Percentiles rank a stretch among this genome's conserved stretches.
Conservation (phyloP, 2,329 filamentous ascomycete genomes). For the Emergomyces orientalis region DNA sequence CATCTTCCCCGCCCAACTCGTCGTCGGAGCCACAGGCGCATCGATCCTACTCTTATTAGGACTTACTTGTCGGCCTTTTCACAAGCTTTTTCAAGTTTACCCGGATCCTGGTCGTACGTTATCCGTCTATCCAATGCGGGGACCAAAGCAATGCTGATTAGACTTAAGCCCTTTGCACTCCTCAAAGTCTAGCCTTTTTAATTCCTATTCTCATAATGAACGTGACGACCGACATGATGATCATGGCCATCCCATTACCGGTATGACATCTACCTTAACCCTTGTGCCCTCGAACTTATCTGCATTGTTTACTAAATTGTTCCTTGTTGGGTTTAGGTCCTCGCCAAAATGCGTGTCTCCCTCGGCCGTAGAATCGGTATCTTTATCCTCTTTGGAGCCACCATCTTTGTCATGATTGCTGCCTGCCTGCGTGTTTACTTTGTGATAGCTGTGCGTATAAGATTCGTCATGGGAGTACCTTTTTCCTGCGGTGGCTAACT, state of each 20-base stretch:
- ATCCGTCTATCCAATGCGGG: background rate
- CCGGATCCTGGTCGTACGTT: constrained; percentile 32
- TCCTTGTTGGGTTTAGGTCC: constrained; percentile 15
- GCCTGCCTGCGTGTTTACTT: constrained; percentile 22
- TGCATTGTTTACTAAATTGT: background rate
- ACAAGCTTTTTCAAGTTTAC: constrained; percentile 29
- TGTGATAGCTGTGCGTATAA: constrained; percentile 23
- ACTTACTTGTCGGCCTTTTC: constrained; percentile 28
- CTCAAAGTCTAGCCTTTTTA: constrained; percentile 28
- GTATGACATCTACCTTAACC: constrained; percentile 13
- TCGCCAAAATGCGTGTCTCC: constrained; percentile 23
- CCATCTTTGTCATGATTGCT: constrained; percentile 29
- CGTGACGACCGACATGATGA: constrained; percentile 27
- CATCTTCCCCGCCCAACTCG: constrained; percentile 28
- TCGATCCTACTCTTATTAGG: constrained; percentile 22
- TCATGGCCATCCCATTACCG: constrained; percentile 30
- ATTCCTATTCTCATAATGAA: constrained; percentile 28
- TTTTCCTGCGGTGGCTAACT: background rate
- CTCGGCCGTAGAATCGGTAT: constrained; percentile 25
- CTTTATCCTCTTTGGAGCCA: constrained; percentile 26
- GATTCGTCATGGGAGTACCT: background rate
- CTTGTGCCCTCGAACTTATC: too few relatives aligned
- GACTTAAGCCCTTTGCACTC: constrained; percentile 21
- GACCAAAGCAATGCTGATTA: background rate
- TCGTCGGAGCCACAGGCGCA: constrained; percentile 22